Evolutionary conservation across 345 rosid genomes (phyloP), one percentile per base, ranked within the genome.

Genomic region (Aquilaria yunnanensis): DNA sequence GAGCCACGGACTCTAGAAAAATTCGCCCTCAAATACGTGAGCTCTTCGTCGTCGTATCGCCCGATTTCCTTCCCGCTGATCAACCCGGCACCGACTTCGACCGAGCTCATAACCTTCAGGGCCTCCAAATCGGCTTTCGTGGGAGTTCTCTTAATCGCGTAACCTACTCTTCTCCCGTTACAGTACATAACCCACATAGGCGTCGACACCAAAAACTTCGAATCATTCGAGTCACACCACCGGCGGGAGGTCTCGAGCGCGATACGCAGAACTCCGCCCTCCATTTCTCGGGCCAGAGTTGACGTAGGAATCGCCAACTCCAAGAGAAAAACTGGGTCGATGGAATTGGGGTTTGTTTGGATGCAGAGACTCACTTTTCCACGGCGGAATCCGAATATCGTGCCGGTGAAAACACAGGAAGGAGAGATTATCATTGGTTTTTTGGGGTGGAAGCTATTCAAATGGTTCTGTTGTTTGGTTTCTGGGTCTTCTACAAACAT

Each of bases 101-200:
- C 85, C 2, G 82, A 80, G 47, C 65, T 71, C 76, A 89, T 65
- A 31, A 77, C 51, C 67, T 70, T 69, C 60, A 89, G 52, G 2
- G 85, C 83, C 3, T 70, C 79, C 75, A 52, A 14, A 54, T 89
- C 90, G 33, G 75, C 74, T 45, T 78, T 74, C 0, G 83, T 69
- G 2, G 85, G 76, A 46, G 67, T 65, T 4, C 87, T 72, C 65
- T 67, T 84, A 23, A 78, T 78, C 1, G 96, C 96, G 30, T 77
- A 82, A 23, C 96, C 96, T 23, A 81, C 83, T 70, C 57, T 84
- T 68, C 83, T 79, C 10, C 96, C 96, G 30, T 86, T 89, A 29
- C 88, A 89, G 51, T 70, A 78, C 88, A 79, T 79, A 55, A 67
- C 79, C 96, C 96, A 89, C 33, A 72, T 14, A 0, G 81, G 74